Conservation (phyloP, 1,284 basidiomycete genomes). For the Cryptococcus sp. region DNA sequence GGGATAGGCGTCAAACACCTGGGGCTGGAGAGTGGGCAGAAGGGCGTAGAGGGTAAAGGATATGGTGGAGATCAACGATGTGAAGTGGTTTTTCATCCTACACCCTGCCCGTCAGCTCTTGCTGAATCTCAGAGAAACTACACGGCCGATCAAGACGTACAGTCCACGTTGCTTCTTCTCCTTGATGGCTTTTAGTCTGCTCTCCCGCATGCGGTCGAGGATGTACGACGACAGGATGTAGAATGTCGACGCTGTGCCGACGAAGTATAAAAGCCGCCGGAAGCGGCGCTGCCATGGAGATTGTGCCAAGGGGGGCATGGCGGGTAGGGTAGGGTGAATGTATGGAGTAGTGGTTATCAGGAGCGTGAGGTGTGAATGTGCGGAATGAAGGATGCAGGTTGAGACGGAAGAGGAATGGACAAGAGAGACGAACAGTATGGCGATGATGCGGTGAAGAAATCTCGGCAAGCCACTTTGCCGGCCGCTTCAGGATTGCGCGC, state of each 20-base stretch:
- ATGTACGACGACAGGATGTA: slow-evolving; percentile 39
- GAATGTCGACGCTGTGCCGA: slow-evolving; percentile 35
- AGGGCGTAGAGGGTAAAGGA: slow-evolving; percentile 50
- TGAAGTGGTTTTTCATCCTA: slow-evolving; percentile 48
- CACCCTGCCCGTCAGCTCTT: not conserved
- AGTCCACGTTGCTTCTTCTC: slow-evolving; percentile 36
- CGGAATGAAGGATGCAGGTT: too few species aligned
- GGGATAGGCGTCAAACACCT: slow-evolving; percentile 39
- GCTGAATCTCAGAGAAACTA: not conserved
- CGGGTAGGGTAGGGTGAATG: not conserved
- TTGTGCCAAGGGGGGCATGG: slow-evolving; percentile 6
- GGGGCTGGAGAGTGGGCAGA: slow-evolving; percentile 44
- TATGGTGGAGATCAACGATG: slow-evolving; percentile 44
- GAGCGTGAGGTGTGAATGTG: not conserved
- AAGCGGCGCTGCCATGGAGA: slow-evolving; percentile 36
- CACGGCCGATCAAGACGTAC: slow-evolving; percentile 26
- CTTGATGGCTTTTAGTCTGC: slow-evolving; percentile 31
- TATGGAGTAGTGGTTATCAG: not conserved
- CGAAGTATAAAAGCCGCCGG: slow-evolving; percentile 30
- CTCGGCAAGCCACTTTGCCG: too few species aligned
- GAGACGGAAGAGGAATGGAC: too few species aligned
- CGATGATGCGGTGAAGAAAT: too few species aligned
- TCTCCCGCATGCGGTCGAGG: slow-evolving; percentile 37
- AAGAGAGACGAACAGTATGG: too few species aligned
- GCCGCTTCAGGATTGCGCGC: too few species aligned